Conservation (phyloP, 345 rosid genomes). For the Nephelium lappaceum region DNA sequence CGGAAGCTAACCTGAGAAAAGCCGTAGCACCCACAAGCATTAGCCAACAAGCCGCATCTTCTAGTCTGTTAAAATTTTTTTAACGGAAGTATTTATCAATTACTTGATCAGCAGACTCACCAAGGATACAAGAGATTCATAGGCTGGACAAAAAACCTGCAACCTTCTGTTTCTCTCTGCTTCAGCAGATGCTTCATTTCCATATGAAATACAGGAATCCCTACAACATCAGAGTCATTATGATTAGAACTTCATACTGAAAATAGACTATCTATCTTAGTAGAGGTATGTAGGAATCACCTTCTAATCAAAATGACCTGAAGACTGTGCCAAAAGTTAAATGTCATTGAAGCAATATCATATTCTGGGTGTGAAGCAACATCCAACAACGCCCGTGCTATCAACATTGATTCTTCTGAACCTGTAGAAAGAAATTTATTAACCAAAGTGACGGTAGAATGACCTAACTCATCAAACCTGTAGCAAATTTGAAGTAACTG, state of each 20-base stretch:
- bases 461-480: slow-evolving; percentile 17
- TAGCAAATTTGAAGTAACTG: not conserved
- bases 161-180: slow-evolving; percentile 85
- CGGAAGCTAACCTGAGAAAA: slow-evolving; percentile 79
- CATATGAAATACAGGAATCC: slow-evolving; percentile 70
- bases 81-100: not conserved
- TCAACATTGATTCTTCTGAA: slow-evolving; percentile 86
- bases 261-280: slow-evolving; percentile 18
- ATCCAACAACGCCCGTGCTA: slow-evolving; percentile 82
- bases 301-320: slow-evolving; percentile 82
- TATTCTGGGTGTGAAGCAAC: slow-evolving; percentile 94
- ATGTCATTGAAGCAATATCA: slow-evolving; percentile 99
- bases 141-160: slow-evolving; percentile 72
- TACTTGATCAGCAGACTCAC: slow-evolving; percentile 49
- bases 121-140: slow-evolving; percentile 86
- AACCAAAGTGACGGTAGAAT: slow-evolving; percentile 12
- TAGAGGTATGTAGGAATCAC: slow-evolving; percentile 41
- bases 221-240: slow-evolving; percentile 46
- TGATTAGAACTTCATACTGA: slow-evolving; percentile 24
- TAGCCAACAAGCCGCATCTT: not conserved
- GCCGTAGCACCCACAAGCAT: slow-evolving; percentile 11
- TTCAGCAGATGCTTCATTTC: slow-evolving; percentile 69
- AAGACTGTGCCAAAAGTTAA: slow-evolving; percentile 99
- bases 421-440: slow-evolving; percentile 45
- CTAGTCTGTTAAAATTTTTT: not conserved